Conservation (phyloP, 495 filamentous ascomycete genomes). For the Staphylotrichum longicolle region DNA sequence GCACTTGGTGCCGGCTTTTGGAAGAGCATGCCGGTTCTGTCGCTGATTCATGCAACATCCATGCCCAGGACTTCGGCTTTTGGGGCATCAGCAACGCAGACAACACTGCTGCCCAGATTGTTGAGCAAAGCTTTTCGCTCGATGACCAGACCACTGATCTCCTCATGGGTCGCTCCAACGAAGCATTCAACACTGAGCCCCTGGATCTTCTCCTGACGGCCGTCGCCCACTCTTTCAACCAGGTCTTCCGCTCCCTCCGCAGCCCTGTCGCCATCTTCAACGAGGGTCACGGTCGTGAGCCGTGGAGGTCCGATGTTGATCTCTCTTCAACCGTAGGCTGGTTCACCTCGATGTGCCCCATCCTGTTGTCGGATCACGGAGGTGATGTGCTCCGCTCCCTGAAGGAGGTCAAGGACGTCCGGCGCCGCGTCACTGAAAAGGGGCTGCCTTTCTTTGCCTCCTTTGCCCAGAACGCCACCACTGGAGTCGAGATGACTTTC, state of each 20-base stretch:
- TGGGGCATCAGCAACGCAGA: constrained; percentile 28
- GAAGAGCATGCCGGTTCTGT: constrained; percentile 9
- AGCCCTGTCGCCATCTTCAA: constrained; percentile 46
- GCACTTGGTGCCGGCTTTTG: constrained; percentile 45
- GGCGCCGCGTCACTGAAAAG: constrained; percentile 21
- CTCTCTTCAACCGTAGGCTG: constrained; percentile 32
- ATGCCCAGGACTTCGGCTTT: constrained; percentile 20
- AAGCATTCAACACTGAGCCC: constrained; percentile 32
- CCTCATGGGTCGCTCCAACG: constrained; percentile 29
- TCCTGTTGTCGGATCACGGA: constrained; percentile 7
- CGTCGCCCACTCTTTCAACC: constrained; percentile 33
- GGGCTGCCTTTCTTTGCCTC: constrained; percentile 31
- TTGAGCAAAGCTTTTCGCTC: constrained; percentile 29
- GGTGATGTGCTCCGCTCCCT: constrained; percentile 20
- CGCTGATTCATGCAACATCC: background rate
- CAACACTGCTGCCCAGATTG: constrained; percentile 36
- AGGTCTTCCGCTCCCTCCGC: constrained; percentile 32
- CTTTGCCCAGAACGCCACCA: constrained; percentile 37
- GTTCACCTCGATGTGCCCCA: constrained; percentile 34
- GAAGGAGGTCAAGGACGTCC: constrained; percentile 27
- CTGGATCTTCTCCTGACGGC: constrained; percentile 37
- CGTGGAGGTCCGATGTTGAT: constrained; percentile 20
- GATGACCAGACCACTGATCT: constrained; percentile 16
- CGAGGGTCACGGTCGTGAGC: constrained; percentile 37
- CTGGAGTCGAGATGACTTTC: constrained; percentile 53